Percentiles rank a stretch among this genome's conserved stretches.
Conservation (phyloP, 179 eudicot genomes). For the Silene noctiflora region DNA sequence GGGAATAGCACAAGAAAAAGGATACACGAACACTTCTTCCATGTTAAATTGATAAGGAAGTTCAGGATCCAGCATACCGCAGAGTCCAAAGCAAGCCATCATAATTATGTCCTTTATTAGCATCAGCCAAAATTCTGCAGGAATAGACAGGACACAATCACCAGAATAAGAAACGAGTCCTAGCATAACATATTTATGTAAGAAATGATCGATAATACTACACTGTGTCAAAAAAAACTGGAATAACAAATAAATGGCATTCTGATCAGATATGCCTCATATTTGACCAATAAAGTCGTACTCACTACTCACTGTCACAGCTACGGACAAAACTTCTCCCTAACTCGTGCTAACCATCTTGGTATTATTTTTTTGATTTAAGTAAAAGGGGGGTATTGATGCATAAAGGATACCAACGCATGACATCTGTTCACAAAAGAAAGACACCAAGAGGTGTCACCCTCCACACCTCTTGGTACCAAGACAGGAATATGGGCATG, state of each 20-base stretch:
- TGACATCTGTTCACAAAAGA: neutral
- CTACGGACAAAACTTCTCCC: neutral
- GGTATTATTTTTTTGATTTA: too few relatives aligned
- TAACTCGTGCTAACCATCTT: neutral
- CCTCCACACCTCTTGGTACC: neutral
- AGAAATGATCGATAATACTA: neutral
- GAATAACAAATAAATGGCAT: constrained; percentile 5
- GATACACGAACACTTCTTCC: neutral
- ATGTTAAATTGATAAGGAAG: neutral
- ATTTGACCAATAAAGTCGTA: neutral
- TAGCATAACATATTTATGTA: neutral
- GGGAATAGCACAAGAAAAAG: constrained; percentile 9
- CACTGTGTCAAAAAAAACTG: neutral
- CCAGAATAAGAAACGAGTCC: constrained; percentile 3
- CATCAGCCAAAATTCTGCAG: constrained; percentile 64
- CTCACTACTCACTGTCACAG: neutral
- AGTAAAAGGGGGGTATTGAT: neutral
- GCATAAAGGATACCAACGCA: neutral
- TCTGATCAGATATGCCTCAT: neutral
- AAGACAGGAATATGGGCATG: neutral
- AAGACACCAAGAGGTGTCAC: neutral
- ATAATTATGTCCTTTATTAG: constrained; percentile 66
- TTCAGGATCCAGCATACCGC: constrained; percentile 46
- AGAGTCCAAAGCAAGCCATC: constrained; percentile 86
- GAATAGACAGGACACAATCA: constrained; percentile 13